These are phyloP conservation scores for Mucor piriformis DNA, from an alignment of 371 early-diverging fungal genomes.

Conservation along the genomic window DNA sequence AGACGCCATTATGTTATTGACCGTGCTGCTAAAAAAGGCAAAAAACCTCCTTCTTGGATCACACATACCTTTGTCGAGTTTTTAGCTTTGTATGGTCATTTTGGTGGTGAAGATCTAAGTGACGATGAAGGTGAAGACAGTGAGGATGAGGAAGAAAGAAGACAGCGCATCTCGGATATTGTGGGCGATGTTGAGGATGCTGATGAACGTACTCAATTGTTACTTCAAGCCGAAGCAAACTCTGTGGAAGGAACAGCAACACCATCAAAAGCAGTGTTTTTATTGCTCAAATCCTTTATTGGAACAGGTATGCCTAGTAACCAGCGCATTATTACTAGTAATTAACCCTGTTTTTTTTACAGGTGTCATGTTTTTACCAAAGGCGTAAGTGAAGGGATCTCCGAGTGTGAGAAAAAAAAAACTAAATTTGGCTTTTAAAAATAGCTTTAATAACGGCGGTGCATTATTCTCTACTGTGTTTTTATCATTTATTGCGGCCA, in stretches of 20 bases:
- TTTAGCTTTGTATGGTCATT: slow-evolving; percentile 90
- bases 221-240: slow-evolving; percentile 42
- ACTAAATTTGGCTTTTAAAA: background rate
- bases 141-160: slow-evolving; percentile 53
- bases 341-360: background rate
- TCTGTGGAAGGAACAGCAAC: slow-evolving; percentile 71
- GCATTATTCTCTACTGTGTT: slow-evolving; percentile 59
- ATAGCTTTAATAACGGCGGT: slow-evolving; percentile 70
- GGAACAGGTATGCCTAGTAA: slow-evolving; percentile 74
- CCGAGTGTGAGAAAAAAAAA: background rate
- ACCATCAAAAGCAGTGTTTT: slow-evolving; percentile 70
- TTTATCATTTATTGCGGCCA: slow-evolving; percentile 52
- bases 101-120: slow-evolving; percentile 92
- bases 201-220: slow-evolving; percentile 49
- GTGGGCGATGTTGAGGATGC: slow-evolving; percentile 15
- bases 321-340: background rate
- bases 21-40: slow-evolving; percentile 70
- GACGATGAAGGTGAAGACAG: slow-evolving; percentile 81
- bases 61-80: slow-evolving; percentile 93
- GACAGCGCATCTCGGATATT: background rate
- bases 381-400: slow-evolving; percentile 21
- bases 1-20: slow-evolving; percentile 82
- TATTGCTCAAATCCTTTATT: slow-evolving; percentile 77
- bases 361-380: slow-evolving; percentile 35
- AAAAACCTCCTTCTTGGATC: slow-evolving; percentile 65